These are phyloP conservation scores for Diutina rugosa DNA, from an alignment of 1,139 yeast genomes.

Conservation along the genomic window DNA sequence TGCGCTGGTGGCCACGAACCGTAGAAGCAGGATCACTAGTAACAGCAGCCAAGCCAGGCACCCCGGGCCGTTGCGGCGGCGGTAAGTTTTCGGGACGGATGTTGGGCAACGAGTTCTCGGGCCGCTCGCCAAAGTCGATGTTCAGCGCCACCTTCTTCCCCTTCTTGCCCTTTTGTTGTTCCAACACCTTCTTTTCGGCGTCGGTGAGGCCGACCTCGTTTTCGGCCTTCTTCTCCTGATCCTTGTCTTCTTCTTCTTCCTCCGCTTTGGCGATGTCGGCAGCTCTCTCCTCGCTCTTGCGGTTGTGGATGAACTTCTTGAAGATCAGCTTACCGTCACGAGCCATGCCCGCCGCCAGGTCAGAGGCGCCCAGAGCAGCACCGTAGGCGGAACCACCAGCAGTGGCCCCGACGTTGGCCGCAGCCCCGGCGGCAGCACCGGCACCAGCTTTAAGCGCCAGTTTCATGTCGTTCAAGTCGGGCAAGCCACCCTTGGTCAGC, in stretches of 20 bases:
- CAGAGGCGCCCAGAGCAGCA: neutral
- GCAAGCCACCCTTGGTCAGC: slow-evolving; percentile 26
- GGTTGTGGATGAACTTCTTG: neutral
- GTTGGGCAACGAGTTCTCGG: slow-evolving; percentile 19
- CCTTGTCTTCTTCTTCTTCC: slow-evolving; percentile 11
- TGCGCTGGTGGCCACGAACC: slow-evolving; percentile 14
- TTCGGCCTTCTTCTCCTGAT: neutral
- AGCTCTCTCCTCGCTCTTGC: slow-evolving; percentile 20
- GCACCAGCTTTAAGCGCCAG: slow-evolving; percentile 34
- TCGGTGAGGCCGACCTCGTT: slow-evolving; percentile 4
- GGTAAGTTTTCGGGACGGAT: slow-evolving; percentile 24
- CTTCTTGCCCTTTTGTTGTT: neutral
- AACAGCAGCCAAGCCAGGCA: neutral
- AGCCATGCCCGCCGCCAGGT: neutral
- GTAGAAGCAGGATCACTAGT: slow-evolving; percentile 5
- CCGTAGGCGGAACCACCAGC: slow-evolving; percentile 9
- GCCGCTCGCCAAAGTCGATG: slow-evolving; percentile 9
- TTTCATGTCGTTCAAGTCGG: slow-evolving; percentile 26
- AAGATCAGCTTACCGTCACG: neutral
- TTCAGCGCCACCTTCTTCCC: slow-evolving; percentile 6
- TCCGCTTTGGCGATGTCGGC: slow-evolving; percentile 17
- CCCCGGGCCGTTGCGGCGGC: slow-evolving; percentile 21
- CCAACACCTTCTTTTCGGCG: neutral
- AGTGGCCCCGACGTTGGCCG: slow-evolving; percentile 19
- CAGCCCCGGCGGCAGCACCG: slow-evolving; percentile 24